phyloP scores from a whole-genome alignment of 2,329 filamentous ascomycete species.

The Colletotrichum viniferum region DNA sequence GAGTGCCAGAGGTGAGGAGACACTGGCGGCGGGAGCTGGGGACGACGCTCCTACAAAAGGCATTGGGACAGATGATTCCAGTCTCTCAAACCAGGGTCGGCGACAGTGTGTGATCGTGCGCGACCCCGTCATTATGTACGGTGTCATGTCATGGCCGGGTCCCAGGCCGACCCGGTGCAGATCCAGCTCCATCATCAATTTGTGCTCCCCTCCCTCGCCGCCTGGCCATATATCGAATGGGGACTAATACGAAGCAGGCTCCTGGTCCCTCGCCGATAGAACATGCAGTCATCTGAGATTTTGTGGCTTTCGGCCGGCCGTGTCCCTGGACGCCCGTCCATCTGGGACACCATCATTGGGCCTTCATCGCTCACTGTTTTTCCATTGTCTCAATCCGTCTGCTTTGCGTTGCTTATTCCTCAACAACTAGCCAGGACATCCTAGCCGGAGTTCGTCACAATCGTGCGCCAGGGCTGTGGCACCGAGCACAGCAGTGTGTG shows the following conservation, averaged over 20 bases:
- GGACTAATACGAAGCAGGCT: background rate
- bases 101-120: constrained; percentile 8
- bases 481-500: constrained; percentile 13
- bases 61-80: background rate
- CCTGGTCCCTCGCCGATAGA: background rate
- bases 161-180: constrained; percentile 1
- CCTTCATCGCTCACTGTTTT: background rate
- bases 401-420: constrained; percentile 12
- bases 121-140: background rate
- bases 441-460: background rate
- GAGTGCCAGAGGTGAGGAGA: background rate
- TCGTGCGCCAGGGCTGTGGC: background rate
- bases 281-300: constrained; percentile 15
- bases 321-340: background rate
- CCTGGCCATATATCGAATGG: constrained; percentile 5
- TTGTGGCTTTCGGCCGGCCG: constrained; percentile 6
- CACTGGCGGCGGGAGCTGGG: background rate
- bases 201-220: background rate
- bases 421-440: background rate
- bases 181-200: constrained; percentile 9
- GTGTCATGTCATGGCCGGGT: constrained; percentile 1
- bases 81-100: background rate
- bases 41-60: background rate
- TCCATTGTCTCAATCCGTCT: constrained; percentile 7
- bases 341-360: constrained; percentile 5